Evolutionary conservation across 352 stramenopile genomes (phyloP).

Genomic region (Globisporangium sylvaticum): DNA sequence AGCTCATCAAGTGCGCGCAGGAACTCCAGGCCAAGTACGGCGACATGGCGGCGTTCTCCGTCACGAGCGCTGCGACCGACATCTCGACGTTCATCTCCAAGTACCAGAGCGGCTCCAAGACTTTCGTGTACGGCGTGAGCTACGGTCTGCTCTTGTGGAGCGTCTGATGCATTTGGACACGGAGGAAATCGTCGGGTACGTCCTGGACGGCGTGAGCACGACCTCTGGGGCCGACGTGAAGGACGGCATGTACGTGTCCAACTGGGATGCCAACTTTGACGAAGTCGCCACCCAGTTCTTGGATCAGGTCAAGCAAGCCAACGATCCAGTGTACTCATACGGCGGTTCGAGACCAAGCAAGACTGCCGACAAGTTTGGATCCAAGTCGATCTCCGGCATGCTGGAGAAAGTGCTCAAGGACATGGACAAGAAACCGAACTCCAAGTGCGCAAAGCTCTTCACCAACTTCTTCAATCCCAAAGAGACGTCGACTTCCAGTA

Average conservation of each 20-base stretch:
- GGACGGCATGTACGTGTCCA: conserved; percentile 32
- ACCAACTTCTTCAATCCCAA: not conserved
- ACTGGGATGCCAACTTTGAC: conserved; percentile 33
- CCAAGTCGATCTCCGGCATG: conserved; percentile 5
- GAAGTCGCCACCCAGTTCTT: conserved; percentile 34
- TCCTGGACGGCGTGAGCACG: conserved; percentile 40
- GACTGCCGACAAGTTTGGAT: not conserved
- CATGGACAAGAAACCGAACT: conserved; percentile 26
- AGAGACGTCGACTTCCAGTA: not conserved
- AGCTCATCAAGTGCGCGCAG: conserved; percentile 32
- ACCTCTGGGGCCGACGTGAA: conserved; percentile 27
- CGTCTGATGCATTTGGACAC: conserved; percentile 39
- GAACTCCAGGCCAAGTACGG: conserved; percentile 36
- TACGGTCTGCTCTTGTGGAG: conserved; percentile 49
- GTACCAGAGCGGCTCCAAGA: conserved; percentile 13
- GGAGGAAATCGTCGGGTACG: conserved; percentile 38
- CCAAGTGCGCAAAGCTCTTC: conserved; percentile 18
- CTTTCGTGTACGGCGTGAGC: conserved; percentile 14
- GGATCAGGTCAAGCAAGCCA: conserved; percentile 16
- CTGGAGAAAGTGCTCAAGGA: conserved; percentile 18
- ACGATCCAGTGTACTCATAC: not conserved
- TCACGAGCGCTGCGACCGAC: conserved; percentile 1
- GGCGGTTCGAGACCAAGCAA: not conserved
- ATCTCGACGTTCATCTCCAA: conserved; percentile 4
- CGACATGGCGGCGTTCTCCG: conserved; percentile 37